Evolutionary conservation across 2,329 filamentous ascomycete genomes (phyloP).

Genomic region (Aspergillus ochraceus): DNA sequence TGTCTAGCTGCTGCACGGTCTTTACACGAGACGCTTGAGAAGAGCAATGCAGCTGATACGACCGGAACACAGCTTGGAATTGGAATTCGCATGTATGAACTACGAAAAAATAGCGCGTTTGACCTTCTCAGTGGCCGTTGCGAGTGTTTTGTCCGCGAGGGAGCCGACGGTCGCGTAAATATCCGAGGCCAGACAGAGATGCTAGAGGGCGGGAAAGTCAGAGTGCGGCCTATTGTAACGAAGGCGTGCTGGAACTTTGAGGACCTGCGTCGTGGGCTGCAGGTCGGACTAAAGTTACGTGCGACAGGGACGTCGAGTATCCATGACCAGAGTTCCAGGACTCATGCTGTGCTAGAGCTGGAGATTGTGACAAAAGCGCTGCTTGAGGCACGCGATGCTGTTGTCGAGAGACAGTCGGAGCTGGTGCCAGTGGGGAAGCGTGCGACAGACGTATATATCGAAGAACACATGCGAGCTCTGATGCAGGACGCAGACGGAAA

Average conservation of each 20-base stretch:
- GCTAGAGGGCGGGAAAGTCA: slow-evolving; percentile 41
- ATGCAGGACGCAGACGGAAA: slow-evolving; percentile 33
- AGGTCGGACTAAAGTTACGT: slow-evolving; percentile 29
- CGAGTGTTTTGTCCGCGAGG: slow-evolving; percentile 45
- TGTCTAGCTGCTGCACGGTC: slow-evolving; percentile 37
- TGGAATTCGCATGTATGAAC: slow-evolving; percentile 43
- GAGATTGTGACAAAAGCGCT: slow-evolving; percentile 42
- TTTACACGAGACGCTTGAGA: slow-evolving; percentile 28
- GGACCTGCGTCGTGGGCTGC: slow-evolving; percentile 29
- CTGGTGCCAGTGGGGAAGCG: slow-evolving; percentile 47
- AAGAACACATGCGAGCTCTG: slow-evolving; percentile 36
- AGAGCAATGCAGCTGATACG: slow-evolving; percentile 21
- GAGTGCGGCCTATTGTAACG: slow-evolving; percentile 39
- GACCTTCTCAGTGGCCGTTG: slow-evolving; percentile 43
- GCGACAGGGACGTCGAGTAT: slow-evolving; percentile 41
- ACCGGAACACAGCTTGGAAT: slow-evolving; percentile 30
- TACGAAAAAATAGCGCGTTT: slow-evolving; percentile 44
- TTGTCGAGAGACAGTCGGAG: slow-evolving; percentile 46
- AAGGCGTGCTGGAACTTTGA: slow-evolving; percentile 37
- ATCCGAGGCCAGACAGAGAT: slow-evolving; percentile 46
- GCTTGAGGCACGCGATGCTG: slow-evolving; percentile 36
- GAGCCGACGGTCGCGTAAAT: slow-evolving; percentile 40
- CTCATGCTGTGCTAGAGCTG: slow-evolving; percentile 46
- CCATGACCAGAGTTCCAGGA: slow-evolving; percentile 48
- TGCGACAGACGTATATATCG: slow-evolving; percentile 42